Conservation (phyloP, 345 rosid genomes). For the Hevea brasiliensis region DNA sequence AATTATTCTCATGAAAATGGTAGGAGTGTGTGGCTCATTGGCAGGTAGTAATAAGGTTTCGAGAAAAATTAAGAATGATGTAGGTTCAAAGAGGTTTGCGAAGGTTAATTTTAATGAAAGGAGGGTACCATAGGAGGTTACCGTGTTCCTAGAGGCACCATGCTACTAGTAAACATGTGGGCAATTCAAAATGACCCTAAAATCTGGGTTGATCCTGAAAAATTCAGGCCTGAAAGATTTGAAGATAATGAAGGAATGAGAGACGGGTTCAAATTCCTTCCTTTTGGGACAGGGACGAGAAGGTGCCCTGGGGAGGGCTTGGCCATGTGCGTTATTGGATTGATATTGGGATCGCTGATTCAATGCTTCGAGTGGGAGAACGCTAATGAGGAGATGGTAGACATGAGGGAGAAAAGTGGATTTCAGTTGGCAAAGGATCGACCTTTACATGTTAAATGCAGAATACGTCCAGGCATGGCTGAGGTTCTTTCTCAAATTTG, state of each 20-base stretch:
- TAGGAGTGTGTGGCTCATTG: too few relatives aligned
- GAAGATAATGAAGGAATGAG: conserved; percentile 30
- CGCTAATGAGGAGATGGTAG: conserved; percentile 29
- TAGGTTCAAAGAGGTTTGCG: too few relatives aligned
- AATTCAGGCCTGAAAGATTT: conserved; percentile 61
- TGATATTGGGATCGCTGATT: conserved; percentile 47
- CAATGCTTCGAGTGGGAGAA: conserved; percentile 58
- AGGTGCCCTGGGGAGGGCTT: conserved; percentile 59
- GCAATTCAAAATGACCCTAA: conserved; percentile 45
- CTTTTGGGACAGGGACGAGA: conserved; percentile 62
- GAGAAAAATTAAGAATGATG: too few relatives aligned
- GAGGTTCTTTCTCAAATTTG: too few relatives aligned
- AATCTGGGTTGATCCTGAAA: conserved; percentile 33
- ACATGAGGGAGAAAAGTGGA: conserved; percentile 40
- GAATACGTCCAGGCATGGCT: conserved; percentile 24
- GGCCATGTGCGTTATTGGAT: conserved; percentile 42
- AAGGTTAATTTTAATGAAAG: too few relatives aligned
- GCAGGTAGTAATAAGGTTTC: too few relatives aligned
- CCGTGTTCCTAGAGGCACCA: conserved; percentile 40
- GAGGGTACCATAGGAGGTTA: conserved; percentile 36
- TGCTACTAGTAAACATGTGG: conserved; percentile 39
- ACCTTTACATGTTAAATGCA: conserved; percentile 29
- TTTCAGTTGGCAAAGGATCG: conserved; percentile 33
- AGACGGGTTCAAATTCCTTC: conserved; percentile 47
- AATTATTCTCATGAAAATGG: too few relatives aligned